Conservation (phyloP, 257 asterid genomes). For the Phtheirospermum japonicum region DNA sequence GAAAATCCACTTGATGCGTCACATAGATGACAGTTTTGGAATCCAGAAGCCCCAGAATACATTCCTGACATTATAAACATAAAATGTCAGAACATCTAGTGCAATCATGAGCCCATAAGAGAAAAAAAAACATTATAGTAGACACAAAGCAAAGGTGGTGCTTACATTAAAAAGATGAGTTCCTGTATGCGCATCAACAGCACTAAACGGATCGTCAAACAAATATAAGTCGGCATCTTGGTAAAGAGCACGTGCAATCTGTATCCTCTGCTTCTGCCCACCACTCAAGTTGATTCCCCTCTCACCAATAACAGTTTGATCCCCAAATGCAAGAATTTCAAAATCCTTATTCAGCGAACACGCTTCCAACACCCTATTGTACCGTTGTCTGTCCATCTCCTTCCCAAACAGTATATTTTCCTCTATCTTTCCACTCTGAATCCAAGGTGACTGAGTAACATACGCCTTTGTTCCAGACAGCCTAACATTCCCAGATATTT, state of each 20-base stretch:
- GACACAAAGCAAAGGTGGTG: constrained; percentile 2
- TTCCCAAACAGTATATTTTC: constrained; percentile 84
- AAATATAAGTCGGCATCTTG: constrained; percentile 80
- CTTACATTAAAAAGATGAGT: constrained; percentile 77
- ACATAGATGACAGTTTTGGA: constrained; percentile 70
- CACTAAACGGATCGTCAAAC: constrained; percentile 93
- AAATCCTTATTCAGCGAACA: constrained; percentile 75
- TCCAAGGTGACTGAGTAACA: constrained; percentile 89
- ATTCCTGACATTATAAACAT: constrained; percentile 51
- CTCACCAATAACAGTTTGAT: constrained; percentile 87
- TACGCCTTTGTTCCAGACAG: constrained; percentile 68
- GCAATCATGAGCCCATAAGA: neutral
- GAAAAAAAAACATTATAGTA: neutral
- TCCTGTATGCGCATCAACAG: constrained; percentile 95
- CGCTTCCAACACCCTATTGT: constrained; percentile 68
- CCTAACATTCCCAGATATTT: constrained; percentile 59
- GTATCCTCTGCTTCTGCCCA: constrained; percentile 89
- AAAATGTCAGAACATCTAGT: neutral
- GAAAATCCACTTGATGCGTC: constrained; percentile 87
- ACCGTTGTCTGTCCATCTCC: constrained; percentile 58
- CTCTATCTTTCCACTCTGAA: constrained; percentile 82
- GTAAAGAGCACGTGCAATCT: constrained; percentile 82
- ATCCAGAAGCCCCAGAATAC: constrained; percentile 54
- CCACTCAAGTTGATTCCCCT: constrained; percentile 92
- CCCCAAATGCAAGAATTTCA: constrained; percentile 74